A percentile compares a stretch with the other conserved stretches of the same genome.
phyloP scores from a whole-genome alignment of 1,284 basidiomycete genomes.

The Amylostereum areolatum region DNA sequence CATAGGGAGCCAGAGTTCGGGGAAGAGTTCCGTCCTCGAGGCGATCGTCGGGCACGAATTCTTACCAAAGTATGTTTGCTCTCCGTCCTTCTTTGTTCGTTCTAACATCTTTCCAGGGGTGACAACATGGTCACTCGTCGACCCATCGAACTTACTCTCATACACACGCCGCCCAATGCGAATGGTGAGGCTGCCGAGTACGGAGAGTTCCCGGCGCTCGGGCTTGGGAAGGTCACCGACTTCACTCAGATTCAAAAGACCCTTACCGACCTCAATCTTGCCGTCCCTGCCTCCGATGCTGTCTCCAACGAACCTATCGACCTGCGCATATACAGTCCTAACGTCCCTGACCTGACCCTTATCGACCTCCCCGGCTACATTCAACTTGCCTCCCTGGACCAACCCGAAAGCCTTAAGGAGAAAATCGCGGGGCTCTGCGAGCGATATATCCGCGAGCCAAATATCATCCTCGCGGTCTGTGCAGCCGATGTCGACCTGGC shows the following conservation, averaged over 20 bases:
- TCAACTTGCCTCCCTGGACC: constrained; percentile 92
- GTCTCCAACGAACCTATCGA: constrained; percentile 96
- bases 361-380: constrained; percentile 98
- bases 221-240: constrained; percentile 83
- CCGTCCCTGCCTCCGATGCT: constrained; percentile 83
- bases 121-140: constrained; percentile 99
- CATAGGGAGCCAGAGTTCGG: constrained; percentile 96
- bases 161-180: constrained; percentile 72
- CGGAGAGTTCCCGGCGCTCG: constrained; percentile 90
- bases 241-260: constrained; percentile 89
- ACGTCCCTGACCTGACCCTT: constrained; percentile 94
- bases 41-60: constrained; percentile 98
- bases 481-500: constrained; percentile 98
- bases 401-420: constrained; percentile 91
- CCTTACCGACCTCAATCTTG: constrained; percentile 92
- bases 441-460: constrained; percentile 95
- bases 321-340: constrained; percentile 91
- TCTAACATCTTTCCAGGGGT: constrained; percentile 51
- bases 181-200: constrained; percentile 74
- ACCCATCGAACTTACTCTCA: constrained; percentile 95
- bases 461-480: constrained; percentile 97
- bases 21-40: constrained; percentile 96
- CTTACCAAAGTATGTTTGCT: constrained; percentile 78
- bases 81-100: constrained; percentile 1
- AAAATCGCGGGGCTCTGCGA: constrained; percentile 90